Evolutionary conservation across 495 filamentous ascomycete species (phyloP).

Genomic region (Annulohypoxylon nitens): DNA sequence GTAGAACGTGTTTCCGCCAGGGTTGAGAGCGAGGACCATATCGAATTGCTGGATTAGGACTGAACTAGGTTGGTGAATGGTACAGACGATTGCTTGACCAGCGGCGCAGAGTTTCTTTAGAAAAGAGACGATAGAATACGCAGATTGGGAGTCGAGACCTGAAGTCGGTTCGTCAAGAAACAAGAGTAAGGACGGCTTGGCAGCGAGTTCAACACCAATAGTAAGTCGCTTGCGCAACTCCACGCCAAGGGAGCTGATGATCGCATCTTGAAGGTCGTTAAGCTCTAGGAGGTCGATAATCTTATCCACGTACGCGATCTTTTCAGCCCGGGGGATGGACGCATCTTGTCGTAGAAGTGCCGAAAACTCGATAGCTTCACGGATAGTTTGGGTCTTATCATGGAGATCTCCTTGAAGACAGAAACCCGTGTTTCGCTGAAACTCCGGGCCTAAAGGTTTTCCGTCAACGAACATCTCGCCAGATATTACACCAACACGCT

Average conservation of each 20-base stretch:
- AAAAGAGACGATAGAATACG: constrained; percentile 85
- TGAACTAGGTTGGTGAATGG: constrained; percentile 78
- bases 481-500: constrained; percentile 75
- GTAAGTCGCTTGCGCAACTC: constrained; percentile 76
- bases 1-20: constrained; percentile 78
- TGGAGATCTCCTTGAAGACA: constrained; percentile 92
- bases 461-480: constrained; percentile 88
- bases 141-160: constrained; percentile 87
- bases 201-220: constrained; percentile 92
- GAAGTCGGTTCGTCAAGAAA: constrained; percentile 88
- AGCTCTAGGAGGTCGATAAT: constrained; percentile 89
- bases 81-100: constrained; percentile 83
- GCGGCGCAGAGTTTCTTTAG: constrained; percentile 83
- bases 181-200: constrained; percentile 82
- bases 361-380: constrained; percentile 84
- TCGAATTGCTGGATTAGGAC: constrained; percentile 78
- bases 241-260: constrained; percentile 81
- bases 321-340: constrained; percentile 73
- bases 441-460: constrained; percentile 72
- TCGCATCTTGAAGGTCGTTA: constrained; percentile 82
- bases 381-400: constrained; percentile 84
- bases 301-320: constrained; percentile 85
- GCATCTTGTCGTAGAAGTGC: constrained; percentile 84
- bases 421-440: constrained; percentile 86
- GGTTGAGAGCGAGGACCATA: constrained; percentile 74